These are phyloP conservation scores for Nakazawaea anatomiae DNA, from an alignment of 805 yeast species.

Conservation along the genomic window DNA sequence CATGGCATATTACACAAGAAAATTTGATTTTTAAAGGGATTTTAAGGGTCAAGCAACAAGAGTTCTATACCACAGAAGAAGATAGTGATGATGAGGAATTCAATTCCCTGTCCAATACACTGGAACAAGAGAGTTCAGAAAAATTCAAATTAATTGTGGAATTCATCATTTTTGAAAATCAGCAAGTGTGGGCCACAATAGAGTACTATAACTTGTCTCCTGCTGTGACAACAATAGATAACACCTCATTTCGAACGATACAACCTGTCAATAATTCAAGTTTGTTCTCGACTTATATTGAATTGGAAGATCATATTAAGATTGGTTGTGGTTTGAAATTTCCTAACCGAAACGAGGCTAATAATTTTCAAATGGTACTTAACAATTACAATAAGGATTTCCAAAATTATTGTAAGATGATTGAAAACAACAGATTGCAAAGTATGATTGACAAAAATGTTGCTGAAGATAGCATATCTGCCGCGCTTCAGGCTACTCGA, in stretches of 20 bases:
- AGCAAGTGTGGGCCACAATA: constrained; percentile 3
- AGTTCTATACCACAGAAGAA: constrained; percentile 1
- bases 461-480: not conserved
- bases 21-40: constrained; percentile 8
- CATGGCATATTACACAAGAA: constrained; percentile 3
- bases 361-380: constrained; percentile 6
- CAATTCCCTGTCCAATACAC: not conserved
- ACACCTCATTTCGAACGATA: constrained; percentile 4
- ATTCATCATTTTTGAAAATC: not conserved
- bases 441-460: not conserved
- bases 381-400: constrained; percentile 4
- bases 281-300: constrained; percentile 1
- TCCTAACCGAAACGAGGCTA: constrained; percentile 5
- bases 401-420: constrained; percentile 3
- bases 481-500: not conserved
- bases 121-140: constrained; percentile 2
- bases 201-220: constrained; percentile 6
- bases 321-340: constrained; percentile 10
- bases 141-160: constrained; percentile 5
- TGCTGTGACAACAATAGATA: constrained; percentile 2
- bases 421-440: not conserved
- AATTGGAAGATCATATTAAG: not conserved
- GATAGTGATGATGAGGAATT: constrained; percentile 2
- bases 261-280: constrained; percentile 6
- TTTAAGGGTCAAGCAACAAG: constrained; percentile 5